These are phyloP conservation scores for Phytophthora lateralis DNA, from an alignment of 352 stramenopile genomes.

Conservation along the genomic window DNA sequence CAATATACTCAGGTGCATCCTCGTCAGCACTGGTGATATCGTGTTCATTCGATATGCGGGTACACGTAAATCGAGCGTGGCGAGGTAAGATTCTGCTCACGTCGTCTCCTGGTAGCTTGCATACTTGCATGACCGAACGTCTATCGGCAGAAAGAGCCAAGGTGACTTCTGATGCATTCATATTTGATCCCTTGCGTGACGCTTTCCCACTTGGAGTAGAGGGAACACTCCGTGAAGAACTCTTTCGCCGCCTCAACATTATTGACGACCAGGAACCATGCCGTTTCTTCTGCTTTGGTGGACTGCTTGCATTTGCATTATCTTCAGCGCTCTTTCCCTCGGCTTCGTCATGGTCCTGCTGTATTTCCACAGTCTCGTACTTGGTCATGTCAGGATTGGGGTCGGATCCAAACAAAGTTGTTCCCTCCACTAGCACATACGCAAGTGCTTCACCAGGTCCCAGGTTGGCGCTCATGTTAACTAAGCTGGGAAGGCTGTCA, in stretches of 20 bases:
- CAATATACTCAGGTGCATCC: slow-evolving; percentile 25
- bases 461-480: slow-evolving; percentile 47
- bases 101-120: slow-evolving; percentile 27
- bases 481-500: slow-evolving; percentile 46
- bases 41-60: slow-evolving; percentile 11
- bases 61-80: slow-evolving; percentile 42
- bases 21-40: background rate
- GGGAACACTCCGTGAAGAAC: slow-evolving; percentile 29
- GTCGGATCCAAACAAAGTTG: slow-evolving; percentile 54
- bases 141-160: slow-evolving; percentile 28
- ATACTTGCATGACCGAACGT: slow-evolving; percentile 38
- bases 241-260: slow-evolving; percentile 38
- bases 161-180: slow-evolving; percentile 12
- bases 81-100: slow-evolving; percentile 30
- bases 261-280: slow-evolving; percentile 48
- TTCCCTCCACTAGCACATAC: slow-evolving; percentile 49
- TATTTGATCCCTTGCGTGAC: slow-evolving; percentile 7
- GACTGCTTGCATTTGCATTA: slow-evolving; percentile 1
- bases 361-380: slow-evolving; percentile 15
- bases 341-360: slow-evolving; percentile 5
- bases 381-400: slow-evolving; percentile 18
- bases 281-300: slow-evolving; percentile 32
- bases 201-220: slow-evolving; percentile 17
- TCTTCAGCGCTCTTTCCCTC: slow-evolving; percentile 15
- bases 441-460: slow-evolving; percentile 38